These are phyloP conservation scores for Trichoderma sp. DNA, from an alignment of 2,329 filamentous ascomycete species.

Conservation along the genomic window DNA sequence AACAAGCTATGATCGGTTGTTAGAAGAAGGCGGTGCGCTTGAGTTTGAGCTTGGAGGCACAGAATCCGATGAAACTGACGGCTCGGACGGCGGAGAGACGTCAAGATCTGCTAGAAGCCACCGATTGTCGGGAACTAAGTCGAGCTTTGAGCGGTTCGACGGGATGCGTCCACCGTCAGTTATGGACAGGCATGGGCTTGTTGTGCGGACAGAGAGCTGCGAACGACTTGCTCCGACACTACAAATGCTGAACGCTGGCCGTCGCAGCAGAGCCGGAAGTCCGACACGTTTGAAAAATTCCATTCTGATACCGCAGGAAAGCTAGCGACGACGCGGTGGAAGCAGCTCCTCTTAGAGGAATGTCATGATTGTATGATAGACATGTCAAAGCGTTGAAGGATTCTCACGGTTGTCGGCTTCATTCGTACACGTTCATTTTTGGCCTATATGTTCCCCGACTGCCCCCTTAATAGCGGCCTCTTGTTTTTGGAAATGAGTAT, in stretches of 20 bases:
- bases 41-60: constrained; percentile 77
- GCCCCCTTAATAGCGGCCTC: not conserved
- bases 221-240: constrained; percentile 68
- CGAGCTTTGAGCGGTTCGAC: constrained; percentile 56
- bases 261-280: constrained; percentile 58
- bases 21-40: constrained; percentile 74
- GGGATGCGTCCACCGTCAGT: constrained; percentile 45
- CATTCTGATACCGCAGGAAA: constrained; percentile 38
- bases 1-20: constrained; percentile 74
- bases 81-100: constrained; percentile 62
- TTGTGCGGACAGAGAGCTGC: constrained; percentile 80
- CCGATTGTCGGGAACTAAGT: constrained; percentile 67
- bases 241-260: constrained; percentile 56
- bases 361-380: constrained; percentile 11
- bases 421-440: not conserved
- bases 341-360: not conserved
- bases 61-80: constrained; percentile 64
- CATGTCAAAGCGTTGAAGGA: not conserved
- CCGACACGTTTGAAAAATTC: constrained; percentile 62
- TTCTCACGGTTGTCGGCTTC: not conserved
- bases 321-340: not conserved
- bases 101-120: constrained; percentile 61
- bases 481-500: not conserved
- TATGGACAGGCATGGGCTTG: constrained; percentile 70
- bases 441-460: not conserved